Percentiles rank a stretch among this genome's conserved stretches.
Evolutionary conservation across 1,284 basidiomycete genomes (phyloP).

Genomic region (Malassezia japonica): DNA sequence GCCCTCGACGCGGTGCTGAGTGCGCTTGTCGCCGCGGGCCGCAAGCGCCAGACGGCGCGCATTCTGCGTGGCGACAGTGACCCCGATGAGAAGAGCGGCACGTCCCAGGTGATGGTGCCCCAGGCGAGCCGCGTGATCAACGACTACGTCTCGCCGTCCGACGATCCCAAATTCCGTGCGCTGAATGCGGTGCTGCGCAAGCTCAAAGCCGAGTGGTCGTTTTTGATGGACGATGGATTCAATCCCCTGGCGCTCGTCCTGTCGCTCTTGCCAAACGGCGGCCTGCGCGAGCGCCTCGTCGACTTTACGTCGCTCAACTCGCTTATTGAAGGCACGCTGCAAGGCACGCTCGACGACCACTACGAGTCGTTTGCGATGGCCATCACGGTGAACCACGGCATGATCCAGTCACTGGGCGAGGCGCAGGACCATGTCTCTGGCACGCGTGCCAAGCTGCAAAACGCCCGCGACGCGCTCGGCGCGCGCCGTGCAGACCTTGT

Average conservation of each 20-base stretch:
- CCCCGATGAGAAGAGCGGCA: constrained; percentile 19
- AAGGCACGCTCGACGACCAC: constrained; percentile 46
- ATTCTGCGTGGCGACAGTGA: constrained; percentile 34
- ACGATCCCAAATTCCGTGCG: constrained; percentile 30
- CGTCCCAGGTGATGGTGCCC: constrained; percentile 24
- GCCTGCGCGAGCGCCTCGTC: constrained; percentile 28
- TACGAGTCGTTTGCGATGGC: constrained; percentile 47
- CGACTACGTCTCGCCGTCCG: constrained; percentile 26
- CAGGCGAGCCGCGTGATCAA: constrained; percentile 20
- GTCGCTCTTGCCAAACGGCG: constrained; percentile 38
- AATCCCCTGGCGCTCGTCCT: constrained; percentile 39
- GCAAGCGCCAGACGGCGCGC: constrained; percentile 37
- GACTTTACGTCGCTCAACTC: constrained; percentile 36
- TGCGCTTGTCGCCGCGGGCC: constrained; percentile 34
- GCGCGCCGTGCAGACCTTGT: constrained; percentile 42
- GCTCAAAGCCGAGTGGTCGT: constrained; percentile 42
- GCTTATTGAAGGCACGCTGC: constrained; percentile 35
- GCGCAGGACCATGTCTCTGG: constrained; percentile 35
- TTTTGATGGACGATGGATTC: constrained; percentile 42
- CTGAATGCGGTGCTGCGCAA: constrained; percentile 46
- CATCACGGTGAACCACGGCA: constrained; percentile 44
- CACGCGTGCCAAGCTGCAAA: constrained; percentile 29
- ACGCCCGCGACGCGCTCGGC: constrained; percentile 43
- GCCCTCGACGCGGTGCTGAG: constrained; percentile 35
- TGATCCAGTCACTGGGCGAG: constrained; percentile 26